Percentiles rank a stretch among this genome's conserved stretches.
Evolutionary conservation across 352 stramenopile species (phyloP).

Genomic region (Globisporangium alternatum): DNA sequence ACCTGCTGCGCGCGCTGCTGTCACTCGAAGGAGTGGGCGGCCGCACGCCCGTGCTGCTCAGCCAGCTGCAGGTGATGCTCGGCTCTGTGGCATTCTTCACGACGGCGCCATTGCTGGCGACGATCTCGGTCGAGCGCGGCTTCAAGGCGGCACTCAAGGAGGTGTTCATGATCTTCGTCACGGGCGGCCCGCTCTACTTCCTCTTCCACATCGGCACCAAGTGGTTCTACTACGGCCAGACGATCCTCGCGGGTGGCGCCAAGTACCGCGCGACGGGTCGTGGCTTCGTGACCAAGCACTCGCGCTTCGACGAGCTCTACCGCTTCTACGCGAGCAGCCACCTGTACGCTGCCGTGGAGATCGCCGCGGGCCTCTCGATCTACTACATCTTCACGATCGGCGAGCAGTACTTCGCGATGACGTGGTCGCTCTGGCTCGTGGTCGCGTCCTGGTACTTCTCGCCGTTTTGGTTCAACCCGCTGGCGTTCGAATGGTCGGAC

Average conservation of each 20-base stretch:
- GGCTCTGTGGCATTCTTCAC: conserved; percentile 96
- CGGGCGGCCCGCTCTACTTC: conserved; percentile 97
- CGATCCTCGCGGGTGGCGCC: conserved; percentile 96
- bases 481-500: conserved; percentile 96
- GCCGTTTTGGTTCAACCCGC: conserved; percentile 98
- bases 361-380: conserved; percentile 90
- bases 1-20: conserved; percentile 92
- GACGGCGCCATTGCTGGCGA: conserved; percentile 96
- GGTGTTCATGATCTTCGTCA: conserved; percentile 96
- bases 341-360: conserved; percentile 94
- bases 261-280: conserved; percentile 98
- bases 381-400: conserved; percentile 94
- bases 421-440: conserved; percentile 98
- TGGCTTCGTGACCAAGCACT: conserved; percentile 99
- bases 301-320: conserved; percentile 97
- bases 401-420: conserved; percentile 95
- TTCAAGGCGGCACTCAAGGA: conserved; percentile 93
- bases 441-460: conserved; percentile 83
- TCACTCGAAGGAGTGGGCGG: conserved; percentile 91
- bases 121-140: conserved; percentile 97
- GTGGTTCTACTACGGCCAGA: conserved; percentile 99
- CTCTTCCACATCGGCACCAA: conserved; percentile 99
- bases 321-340: conserved; percentile 98
- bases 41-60: conserved; percentile 91
- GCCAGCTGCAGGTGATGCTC: conserved; percentile 95